Percentiles rank a stretch among this genome's conserved stretches.
Evolutionary conservation across 805 yeast species (phyloP).

Genomic region (Ogataea paradorogensis): DNA sequence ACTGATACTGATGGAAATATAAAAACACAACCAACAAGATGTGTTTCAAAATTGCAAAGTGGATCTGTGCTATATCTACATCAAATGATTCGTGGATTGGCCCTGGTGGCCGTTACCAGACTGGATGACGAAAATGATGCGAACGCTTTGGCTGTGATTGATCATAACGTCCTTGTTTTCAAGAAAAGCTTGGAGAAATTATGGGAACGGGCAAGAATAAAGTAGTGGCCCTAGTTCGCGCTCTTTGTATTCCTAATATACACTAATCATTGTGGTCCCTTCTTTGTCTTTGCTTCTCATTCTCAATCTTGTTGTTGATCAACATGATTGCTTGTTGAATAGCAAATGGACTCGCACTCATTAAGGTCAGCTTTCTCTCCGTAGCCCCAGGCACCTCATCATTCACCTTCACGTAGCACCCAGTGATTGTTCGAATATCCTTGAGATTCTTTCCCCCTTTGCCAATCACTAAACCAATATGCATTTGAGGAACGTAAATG

Average conservation of each 20-base stretch:
- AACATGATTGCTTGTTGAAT: conserved; percentile 71
- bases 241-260: conserved; percentile 11
- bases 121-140: conserved; percentile 54
- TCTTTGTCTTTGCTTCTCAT: conserved; percentile 46
- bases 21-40: conserved; percentile 35
- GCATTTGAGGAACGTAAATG: conserved; percentile 69
- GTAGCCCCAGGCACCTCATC: conserved; percentile 50
- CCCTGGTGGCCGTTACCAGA: conserved; percentile 82
- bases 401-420: conserved; percentile 71
- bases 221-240: neutral
- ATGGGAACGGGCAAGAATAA: conserved; percentile 48
- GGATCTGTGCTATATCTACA: conserved; percentile 82
- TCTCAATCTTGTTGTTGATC: conserved; percentile 68
- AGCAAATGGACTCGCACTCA: conserved; percentile 58
- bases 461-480: conserved; percentile 83
- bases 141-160: conserved; percentile 63
- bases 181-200: conserved; percentile 72
- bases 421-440: conserved; percentile 71
- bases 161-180: conserved; percentile 82
- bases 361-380: conserved; percentile 64
- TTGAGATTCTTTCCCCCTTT: conserved; percentile 81
- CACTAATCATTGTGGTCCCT: conserved; percentile 19
- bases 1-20: conserved; percentile 4
- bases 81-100: conserved; percentile 91
- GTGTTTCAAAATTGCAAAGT: conserved; percentile 73